phyloP scores from a whole-genome alignment of 2,329 filamentous ascomycete species.

The Pseudogymnoascus sp. region DNA sequence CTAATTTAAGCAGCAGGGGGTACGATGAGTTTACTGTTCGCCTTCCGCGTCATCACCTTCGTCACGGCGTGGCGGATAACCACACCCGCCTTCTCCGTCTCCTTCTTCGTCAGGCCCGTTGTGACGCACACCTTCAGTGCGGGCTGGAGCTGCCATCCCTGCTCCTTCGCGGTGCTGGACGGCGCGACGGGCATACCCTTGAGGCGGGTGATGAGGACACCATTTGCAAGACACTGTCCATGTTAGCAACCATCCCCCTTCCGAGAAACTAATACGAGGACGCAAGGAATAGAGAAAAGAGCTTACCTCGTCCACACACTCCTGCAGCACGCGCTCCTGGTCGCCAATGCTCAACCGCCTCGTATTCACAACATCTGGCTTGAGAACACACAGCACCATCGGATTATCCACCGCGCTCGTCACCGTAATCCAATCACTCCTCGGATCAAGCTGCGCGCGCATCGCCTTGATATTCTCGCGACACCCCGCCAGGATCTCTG shows the following conservation, averaged over 20 bases:
- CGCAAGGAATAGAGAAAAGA: not conserved
- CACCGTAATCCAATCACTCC: slow-evolving; percentile 86
- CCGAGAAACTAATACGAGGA: not conserved
- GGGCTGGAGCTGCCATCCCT: slow-evolving; percentile 61
- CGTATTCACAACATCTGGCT: slow-evolving; percentile 68
- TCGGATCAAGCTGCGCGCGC: slow-evolving; percentile 78
- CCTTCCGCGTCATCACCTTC: slow-evolving; percentile 69
- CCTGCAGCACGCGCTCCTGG: slow-evolving; percentile 76
- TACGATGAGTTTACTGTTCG: slow-evolving; percentile 37
- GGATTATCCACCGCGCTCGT: slow-evolving; percentile 79
- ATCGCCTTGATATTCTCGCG: slow-evolving; percentile 82
- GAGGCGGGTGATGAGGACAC: slow-evolving; percentile 78
- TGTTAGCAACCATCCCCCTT: slow-evolving; percentile 10
- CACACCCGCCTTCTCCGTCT: slow-evolving; percentile 87
- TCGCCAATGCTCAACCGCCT: slow-evolving; percentile 63
- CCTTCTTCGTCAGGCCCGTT: slow-evolving; percentile 80
- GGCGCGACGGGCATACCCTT: slow-evolving; percentile 65
- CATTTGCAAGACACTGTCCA: slow-evolving; percentile 67
- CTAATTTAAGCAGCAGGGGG: slow-evolving; percentile 27
- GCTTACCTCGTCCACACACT: slow-evolving; percentile 90
- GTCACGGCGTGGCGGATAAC: slow-evolving; percentile 87
- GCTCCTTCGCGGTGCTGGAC: slow-evolving; percentile 58
- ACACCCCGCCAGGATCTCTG: slow-evolving; percentile 68
- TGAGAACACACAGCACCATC: slow-evolving; percentile 73
- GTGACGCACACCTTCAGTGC: slow-evolving; percentile 90